Evolutionary conservation across 768 basidiomycete species (phyloP).

Genomic region (Termitomyces sp.): DNA sequence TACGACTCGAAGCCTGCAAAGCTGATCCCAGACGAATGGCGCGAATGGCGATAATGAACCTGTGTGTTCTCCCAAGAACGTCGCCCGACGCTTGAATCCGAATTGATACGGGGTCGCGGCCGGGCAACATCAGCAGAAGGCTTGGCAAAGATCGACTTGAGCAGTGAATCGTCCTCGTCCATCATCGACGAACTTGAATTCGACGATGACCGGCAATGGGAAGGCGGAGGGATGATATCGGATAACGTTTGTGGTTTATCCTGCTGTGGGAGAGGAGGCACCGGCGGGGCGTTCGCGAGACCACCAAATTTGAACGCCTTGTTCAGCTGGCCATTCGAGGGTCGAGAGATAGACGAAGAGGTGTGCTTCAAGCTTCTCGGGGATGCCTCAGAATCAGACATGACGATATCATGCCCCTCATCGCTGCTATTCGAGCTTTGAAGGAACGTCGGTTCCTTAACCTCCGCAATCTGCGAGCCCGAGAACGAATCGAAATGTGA

Average conservation of each 20-base stretch:
- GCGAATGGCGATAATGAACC: constrained; percentile 29
- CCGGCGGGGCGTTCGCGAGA: constrained; percentile 21
- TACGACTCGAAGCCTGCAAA: constrained; percentile 75
- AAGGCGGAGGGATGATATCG: constrained; percentile 70
- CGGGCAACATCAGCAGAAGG: constrained; percentile 14
- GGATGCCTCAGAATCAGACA: constrained; percentile 13
- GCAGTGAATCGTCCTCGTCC: constrained; percentile 48
- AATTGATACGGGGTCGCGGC: constrained; percentile 33
- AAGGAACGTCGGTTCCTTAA: constrained; percentile 33
- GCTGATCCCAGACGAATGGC: constrained; percentile 53
- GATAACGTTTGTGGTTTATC: constrained; percentile 54
- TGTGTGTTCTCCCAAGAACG: constrained; percentile 18
- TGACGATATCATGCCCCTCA: constrained; percentile 12
- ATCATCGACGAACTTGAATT: constrained; percentile 30
- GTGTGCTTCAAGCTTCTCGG: constrained; percentile 16
- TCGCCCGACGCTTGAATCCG: constrained; percentile 40
- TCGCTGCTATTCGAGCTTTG: constrained; percentile 37
- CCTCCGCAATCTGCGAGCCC: constrained; percentile 28
- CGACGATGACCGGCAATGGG: constrained; percentile 47
- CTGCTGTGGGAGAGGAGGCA: constrained; percentile 18
- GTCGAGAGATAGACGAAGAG: constrained; percentile 35
- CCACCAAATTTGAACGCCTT: constrained; percentile 77
- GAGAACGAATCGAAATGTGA: constrained; percentile 22
- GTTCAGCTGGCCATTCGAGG: constrained; percentile 67
- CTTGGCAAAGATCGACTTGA: constrained; percentile 53